Conservation (phyloP, 441 rosid species). For the Erodium texanum region DNA sequence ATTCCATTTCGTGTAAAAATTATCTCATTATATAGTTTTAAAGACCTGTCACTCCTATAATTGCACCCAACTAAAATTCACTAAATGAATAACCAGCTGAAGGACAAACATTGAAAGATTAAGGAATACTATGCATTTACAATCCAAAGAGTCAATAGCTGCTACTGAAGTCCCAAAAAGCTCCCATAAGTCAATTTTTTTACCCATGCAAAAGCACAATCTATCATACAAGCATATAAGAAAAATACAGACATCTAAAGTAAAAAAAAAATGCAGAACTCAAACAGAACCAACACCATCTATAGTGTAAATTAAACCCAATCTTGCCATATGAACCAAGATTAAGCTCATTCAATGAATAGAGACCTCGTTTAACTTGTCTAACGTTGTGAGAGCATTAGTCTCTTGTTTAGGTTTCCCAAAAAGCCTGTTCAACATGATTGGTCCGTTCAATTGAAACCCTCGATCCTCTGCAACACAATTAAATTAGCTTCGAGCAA, state of each 20-base stretch:
- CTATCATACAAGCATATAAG: background rate
- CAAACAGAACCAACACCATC: background rate
- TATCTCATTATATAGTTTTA: background rate
- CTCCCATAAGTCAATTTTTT: background rate
- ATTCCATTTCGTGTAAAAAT: background rate
- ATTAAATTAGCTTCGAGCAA: constrained; percentile 10
- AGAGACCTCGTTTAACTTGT: constrained; percentile 72
- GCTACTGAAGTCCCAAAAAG: background rate
- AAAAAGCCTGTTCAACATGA: constrained; percentile 73
- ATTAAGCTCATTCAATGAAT: background rate
- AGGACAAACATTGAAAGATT: background rate
- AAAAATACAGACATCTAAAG: background rate
- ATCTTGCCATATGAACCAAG: background rate
- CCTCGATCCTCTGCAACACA: constrained; percentile 30
- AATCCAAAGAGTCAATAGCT: background rate
- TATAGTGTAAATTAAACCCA: background rate
- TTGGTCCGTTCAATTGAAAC: constrained; percentile 18
- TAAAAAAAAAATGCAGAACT: background rate
- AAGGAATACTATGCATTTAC: background rate
- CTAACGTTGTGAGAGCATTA: constrained; percentile 63
- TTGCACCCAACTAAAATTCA: background rate
- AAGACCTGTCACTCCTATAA: background rate
- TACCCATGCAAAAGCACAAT: background rate
- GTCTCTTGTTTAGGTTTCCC: constrained; percentile 79
- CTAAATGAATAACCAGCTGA: background rate